Evolutionary conservation across 2,329 filamentous ascomycete species (phyloP).

Genomic region (Ophiobolus disseminans): DNA sequence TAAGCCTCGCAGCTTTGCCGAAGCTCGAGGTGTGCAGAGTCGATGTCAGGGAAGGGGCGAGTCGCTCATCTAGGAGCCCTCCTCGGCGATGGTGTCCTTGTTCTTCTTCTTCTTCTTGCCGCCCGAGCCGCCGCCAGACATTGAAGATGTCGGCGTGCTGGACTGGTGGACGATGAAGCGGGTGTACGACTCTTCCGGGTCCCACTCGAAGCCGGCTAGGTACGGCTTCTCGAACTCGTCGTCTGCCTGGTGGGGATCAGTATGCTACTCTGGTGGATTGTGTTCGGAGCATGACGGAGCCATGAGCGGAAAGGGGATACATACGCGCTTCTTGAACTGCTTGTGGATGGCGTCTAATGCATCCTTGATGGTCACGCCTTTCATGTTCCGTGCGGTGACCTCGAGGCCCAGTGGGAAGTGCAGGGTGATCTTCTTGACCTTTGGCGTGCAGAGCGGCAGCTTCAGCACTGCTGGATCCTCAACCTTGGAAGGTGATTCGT

Average conservation of each 20-base stretch:
- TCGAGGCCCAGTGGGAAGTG: slow-evolving; percentile 88
- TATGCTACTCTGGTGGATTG: neutral
- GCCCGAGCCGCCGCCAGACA: slow-evolving; percentile 48
- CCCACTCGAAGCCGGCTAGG: slow-evolving; percentile 95
- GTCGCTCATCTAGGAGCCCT: slow-evolving; percentile 44
- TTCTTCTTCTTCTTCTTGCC: slow-evolving; percentile 48
- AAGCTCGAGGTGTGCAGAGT: slow-evolving; percentile 36
- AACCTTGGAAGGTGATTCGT: slow-evolving; percentile 77
- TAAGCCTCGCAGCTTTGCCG: slow-evolving; percentile 28
- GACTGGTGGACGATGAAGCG: slow-evolving; percentile 85
- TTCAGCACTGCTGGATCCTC: slow-evolving; percentile 88
- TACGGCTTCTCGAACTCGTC: slow-evolving; percentile 89
- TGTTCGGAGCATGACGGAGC: neutral
- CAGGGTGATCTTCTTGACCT: slow-evolving; percentile 92
- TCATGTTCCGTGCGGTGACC: slow-evolving; percentile 87
- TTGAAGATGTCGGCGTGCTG: slow-evolving; percentile 58
- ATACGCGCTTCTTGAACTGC: slow-evolving; percentile 93
- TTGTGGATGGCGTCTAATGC: slow-evolving; percentile 95
- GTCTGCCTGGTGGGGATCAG: slow-evolving; percentile 65
- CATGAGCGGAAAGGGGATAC: slow-evolving; percentile 36
- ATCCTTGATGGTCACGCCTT: slow-evolving; percentile 97
- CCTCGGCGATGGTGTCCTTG: slow-evolving; percentile 40
- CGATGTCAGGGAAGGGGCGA: slow-evolving; percentile 46
- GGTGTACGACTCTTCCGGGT: slow-evolving; percentile 90
- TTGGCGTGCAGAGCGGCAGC: slow-evolving; percentile 78